Evolutionary conservation across 2,329 filamentous ascomycete species (phyloP), one percentile per base, ranked within the genome.

Genomic region (Aspergillus amoenus): DNA sequence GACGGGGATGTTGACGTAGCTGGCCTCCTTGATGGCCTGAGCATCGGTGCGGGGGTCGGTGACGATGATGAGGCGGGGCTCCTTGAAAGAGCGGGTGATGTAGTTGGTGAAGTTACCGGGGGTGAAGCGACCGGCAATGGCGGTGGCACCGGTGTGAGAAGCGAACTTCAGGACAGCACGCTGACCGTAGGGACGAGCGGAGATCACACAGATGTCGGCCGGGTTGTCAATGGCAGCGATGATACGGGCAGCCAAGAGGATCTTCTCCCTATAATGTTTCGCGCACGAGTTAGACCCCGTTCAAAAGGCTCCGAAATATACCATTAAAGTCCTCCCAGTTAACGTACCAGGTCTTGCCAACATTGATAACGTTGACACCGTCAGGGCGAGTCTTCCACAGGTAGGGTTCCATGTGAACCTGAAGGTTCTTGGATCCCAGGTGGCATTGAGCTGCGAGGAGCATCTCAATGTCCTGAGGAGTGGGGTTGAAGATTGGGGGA

Each of bases 51-150:
- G 93, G 74, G 94, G 94, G 81, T 99, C 94, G 83, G 94, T 99
- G 76, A 99, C 94, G 79, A 99, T 88, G 82, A 99, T 97, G 77
- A 99, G 87, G 81, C 95, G 95, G 78, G 94, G 94, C 86, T 99
- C 94, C 89, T 97, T 97, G 92, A 99, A 99, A 68, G 94, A 97
- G 77, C 94, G 93, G 81, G 95, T 99, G 89, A 99, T 99, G 90
- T 99, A 99, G 88, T 99, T 99, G 87, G 94, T 99, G 89, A 99
- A 99, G 82, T 93, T 96, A 90, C 94, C 94, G 79, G 94, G 94
- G 78, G 94, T 99, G 90, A 99, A 99, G 80, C 94, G 94, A 84
- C 94, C 94, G 75, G 94, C 95, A 76, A 99, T 99, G 80, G 94
- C 90, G 75, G 92, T 90, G 75, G 95, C 93, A 79, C 94, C 94